Base-by-base conservation (phyloP, 2,329 filamentous ascomycete genomes). In the Raffaelea ambrosiae region DNA sequence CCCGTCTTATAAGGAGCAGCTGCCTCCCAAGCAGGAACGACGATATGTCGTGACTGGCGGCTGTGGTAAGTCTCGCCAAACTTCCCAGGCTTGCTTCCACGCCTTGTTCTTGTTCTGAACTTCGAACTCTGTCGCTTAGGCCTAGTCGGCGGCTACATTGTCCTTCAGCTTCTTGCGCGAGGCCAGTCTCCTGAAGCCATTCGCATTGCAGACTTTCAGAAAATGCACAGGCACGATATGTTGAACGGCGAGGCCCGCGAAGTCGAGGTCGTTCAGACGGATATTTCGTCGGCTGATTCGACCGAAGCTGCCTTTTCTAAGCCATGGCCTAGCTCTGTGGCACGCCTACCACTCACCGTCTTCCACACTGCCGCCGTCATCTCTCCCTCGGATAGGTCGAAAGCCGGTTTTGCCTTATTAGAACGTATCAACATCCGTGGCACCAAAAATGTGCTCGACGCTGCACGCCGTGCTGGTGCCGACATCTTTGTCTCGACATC, bases 291-390 rank as follows among this genome's bases (percentile, higher is more conserved):
- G 13, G 53, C 59, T 3, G 48, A 59, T 0, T 63, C 63, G 9
- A 65, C 68, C 2, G 50, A 58, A 14, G 61, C 59, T 0, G 71
- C 71, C 5, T 73, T 76, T 47, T 51, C 61, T 14, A 60, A 65
- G 44, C 62, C 66, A 22, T 75, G 73, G 73, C 61, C 65, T 1
- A 36, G 55, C 3, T 53, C 55, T 7, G 61, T 67, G 4, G 60
- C 66, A 21, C 44, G 61, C n/a, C 59, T 69, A 3, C 69, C 71
- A 3, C 59, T 76, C 7, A 74, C 71, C 7, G 71, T 75, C 14
- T 73, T 72, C 54, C 71, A 76, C 58, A 72, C 55, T 3, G 73
- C 71, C 10, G 73, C 72, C 3, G 59, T 68, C 23, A 76, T 76
- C 46, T 58, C 66, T 7, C 60, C 68, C 0, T 62, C 61, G 0